Evolutionary conservation across 2,329 filamentous ascomycete genomes (phyloP).

Genomic region (Epichloe baconii): DNA sequence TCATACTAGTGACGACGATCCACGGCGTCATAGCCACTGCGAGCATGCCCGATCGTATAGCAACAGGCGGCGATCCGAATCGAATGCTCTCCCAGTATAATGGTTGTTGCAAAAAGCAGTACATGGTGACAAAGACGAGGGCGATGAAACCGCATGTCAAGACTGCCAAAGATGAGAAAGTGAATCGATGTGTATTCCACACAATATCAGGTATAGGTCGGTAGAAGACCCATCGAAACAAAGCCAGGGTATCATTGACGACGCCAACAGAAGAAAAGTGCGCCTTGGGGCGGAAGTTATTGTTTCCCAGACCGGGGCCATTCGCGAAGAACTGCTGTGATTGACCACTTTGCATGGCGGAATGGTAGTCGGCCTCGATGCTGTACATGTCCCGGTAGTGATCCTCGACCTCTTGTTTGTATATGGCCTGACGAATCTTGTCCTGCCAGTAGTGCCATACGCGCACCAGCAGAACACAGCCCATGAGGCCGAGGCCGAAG

Average conservation of each 20-base stretch:
- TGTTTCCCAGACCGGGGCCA: conserved; percentile 41
- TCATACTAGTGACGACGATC: conserved; percentile 83
- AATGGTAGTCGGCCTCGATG: conserved; percentile 34
- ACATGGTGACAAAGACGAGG: conserved; percentile 61
- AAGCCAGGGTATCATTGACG: conserved; percentile 67
- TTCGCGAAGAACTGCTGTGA: conserved; percentile 64
- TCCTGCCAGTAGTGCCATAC: conserved; percentile 87
- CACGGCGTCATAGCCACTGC: conserved; percentile 84
- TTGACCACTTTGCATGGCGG: conserved; percentile 34
- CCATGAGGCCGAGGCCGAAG: conserved; percentile 63
- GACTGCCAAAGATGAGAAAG: conserved; percentile 69
- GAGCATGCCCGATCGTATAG: conserved; percentile 81
- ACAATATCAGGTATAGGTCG: conserved; percentile 65
- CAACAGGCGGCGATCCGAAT: conserved; percentile 77
- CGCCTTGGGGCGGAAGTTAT: conserved; percentile 50
- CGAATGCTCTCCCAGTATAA: conserved; percentile 80
- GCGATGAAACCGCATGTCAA: conserved; percentile 54
- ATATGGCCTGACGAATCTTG: conserved; percentile 78
- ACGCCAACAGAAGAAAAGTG: conserved; percentile 61
- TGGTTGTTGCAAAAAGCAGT: conserved; percentile 77
- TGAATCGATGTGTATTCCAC: conserved; percentile 54
- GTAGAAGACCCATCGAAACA: conserved; percentile 83
- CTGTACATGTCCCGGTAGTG: conserved; percentile 43
- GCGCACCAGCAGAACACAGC: conserved; percentile 53
- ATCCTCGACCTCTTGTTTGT: conserved; percentile 67